Percentiles rank a stretch among this genome's conserved stretches.
Conservation (phyloP, 2,329 filamentous ascomycete genomes). For the Talaromyces sp. region DNA sequence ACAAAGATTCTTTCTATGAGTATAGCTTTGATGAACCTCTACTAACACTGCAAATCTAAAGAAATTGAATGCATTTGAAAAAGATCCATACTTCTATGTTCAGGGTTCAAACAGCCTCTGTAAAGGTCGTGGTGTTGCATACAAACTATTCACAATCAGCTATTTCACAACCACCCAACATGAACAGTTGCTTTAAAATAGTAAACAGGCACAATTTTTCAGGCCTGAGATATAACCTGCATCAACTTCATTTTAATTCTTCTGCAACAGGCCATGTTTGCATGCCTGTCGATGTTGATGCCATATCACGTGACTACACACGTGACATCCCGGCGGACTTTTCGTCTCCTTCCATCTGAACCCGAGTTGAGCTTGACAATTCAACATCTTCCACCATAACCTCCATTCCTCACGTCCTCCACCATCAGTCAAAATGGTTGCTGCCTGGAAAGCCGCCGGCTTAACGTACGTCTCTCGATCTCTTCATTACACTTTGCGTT, state of each 20-base stretch:
- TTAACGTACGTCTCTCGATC: conserved; percentile 67
- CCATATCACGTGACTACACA: conserved; percentile 27
- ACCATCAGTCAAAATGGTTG: conserved; percentile 70
- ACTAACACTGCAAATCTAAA: no score
- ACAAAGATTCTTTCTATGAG: neutral
- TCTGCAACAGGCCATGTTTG: neutral
- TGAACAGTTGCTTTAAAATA: neutral
- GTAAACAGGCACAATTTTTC: neutral
- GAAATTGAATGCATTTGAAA: neutral
- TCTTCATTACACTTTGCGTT: no score
- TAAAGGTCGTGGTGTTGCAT: neutral
- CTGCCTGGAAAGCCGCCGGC: conserved; percentile 97
- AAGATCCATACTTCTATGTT: neutral
- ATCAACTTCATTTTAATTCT: neutral
- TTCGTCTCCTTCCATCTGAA: conserved; percentile 15
- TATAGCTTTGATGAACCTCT: neutral
- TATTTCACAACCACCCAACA: neutral
- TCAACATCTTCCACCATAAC: conserved; percentile 19
- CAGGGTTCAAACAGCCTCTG: neutral
- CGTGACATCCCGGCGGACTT: conserved; percentile 25
- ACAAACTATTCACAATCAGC: neutral
- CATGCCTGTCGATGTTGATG: neutral
- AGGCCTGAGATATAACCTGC: neutral
- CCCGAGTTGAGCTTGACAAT: conserved; percentile 12
- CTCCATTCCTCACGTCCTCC: conserved; percentile 25